phyloP scores from a whole-genome alignment of 331 rosid genomes.

The Phaseolus coccineus region DNA sequence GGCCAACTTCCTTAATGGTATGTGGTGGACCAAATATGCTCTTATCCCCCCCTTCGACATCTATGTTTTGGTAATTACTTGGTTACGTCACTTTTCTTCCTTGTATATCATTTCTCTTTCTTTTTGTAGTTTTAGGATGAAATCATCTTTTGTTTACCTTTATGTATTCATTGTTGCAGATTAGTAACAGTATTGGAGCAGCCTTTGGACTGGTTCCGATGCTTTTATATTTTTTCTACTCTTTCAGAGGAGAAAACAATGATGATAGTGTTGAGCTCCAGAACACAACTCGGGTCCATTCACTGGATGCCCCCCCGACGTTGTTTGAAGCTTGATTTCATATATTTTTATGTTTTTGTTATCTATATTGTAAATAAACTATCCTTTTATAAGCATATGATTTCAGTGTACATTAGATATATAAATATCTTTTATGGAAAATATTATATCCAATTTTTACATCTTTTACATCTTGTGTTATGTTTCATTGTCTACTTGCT shows the following conservation, averaged over 20 bases:
- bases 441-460: too few species aligned
- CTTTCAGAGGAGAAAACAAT: neutral
- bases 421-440: too few species aligned
- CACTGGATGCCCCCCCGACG: too few species aligned
- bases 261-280: neutral
- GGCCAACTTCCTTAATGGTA: conserved; percentile 68
- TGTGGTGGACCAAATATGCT: conserved; percentile 77
- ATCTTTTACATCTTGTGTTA: too few species aligned
- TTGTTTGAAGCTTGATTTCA: neutral
- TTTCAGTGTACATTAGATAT: too few species aligned
- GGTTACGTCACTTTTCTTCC: neutral
- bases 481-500: too few species aligned
- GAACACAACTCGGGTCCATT: neutral
- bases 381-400: too few species aligned
- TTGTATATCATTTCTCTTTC: neutral
- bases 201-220: conserved; percentile 54
- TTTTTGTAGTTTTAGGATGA: neutral
- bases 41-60: conserved; percentile 68
- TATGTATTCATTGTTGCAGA: conserved; percentile 45
- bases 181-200: conserved; percentile 76
- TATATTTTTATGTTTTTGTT: too few species aligned
- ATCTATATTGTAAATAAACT: too few species aligned
- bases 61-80: conserved; percentile 61
- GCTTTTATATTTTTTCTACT: conserved; percentile 27
- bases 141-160: neutral